A percentile compares a stretch with the other conserved stretches of the same genome.
Evolutionary conservation across 148 eudicot genomes (phyloP).

Genomic region (Mesembryanthemum crystallinum): DNA sequence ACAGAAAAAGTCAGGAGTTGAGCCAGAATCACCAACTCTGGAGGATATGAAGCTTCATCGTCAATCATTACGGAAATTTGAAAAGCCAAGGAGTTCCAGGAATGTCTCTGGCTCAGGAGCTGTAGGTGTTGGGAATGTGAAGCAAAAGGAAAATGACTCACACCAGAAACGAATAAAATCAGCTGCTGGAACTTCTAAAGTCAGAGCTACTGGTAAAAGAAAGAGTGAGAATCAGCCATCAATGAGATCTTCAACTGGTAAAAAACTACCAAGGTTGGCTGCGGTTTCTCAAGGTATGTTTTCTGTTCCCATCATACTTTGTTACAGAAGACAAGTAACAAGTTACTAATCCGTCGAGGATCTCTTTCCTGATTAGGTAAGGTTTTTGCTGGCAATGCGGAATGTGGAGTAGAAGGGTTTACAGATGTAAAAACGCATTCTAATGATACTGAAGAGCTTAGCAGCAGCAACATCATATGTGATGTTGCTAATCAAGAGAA

Average conservation of each 20-base stretch:
- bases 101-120: slow-evolving; percentile 24
- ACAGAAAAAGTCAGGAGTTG: slow-evolving; percentile 40
- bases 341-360: not conserved
- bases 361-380: slow-evolving; percentile 13
- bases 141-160: slow-evolving; percentile 29
- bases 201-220: slow-evolving; percentile 23
- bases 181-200: slow-evolving; percentile 17
- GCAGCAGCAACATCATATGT: slow-evolving; percentile 13
- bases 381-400: slow-evolving; percentile 25
- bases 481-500: slow-evolving; percentile 24
- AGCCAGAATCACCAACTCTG: slow-evolving; percentile 39
- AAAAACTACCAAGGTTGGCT: slow-evolving; percentile 26
- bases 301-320: not conserved
- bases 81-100: slow-evolving; percentile 28
- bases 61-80: slow-evolving; percentile 35
- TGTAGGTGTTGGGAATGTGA: slow-evolving; percentile 23
- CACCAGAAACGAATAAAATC: slow-evolving; percentile 23
- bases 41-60: slow-evolving; percentile 28
- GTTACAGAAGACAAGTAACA: not conserved
- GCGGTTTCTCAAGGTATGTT: slow-evolving; percentile 38
- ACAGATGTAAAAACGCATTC: slow-evolving; percentile 16
- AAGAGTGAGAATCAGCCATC: slow-evolving; percentile 25
- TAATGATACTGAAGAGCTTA: slow-evolving; percentile 32
- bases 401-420: slow-evolving; percentile 26
- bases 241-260: slow-evolving; percentile 13